Evolutionary conservation across 352 stramenopile species (phyloP).

Genomic region (Thalassiosira mediterranea): DNA sequence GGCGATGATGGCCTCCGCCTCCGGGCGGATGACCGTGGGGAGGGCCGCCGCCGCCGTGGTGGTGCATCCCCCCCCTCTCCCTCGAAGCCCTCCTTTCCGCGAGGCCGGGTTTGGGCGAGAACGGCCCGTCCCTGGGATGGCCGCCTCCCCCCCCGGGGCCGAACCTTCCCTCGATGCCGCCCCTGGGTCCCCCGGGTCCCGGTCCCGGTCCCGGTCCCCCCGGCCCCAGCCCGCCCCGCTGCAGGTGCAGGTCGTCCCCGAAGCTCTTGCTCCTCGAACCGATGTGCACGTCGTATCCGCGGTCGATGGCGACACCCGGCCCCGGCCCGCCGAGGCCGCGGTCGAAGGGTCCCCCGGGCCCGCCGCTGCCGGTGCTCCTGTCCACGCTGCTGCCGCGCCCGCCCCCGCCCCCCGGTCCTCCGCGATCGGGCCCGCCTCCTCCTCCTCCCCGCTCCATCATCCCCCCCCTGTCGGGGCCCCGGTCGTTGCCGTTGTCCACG

Average conservation of each 20-base stretch:
- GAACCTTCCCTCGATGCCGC: not conserved
- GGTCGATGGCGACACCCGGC: no score
- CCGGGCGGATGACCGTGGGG: no score
- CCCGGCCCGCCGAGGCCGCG: not conserved
- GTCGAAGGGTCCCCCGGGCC: constrained; percentile 5
- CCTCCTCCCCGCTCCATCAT: constrained; percentile 1
- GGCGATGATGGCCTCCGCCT: no score
- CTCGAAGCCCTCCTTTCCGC: no score
- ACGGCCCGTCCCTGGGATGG: not conserved
- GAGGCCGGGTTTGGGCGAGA: not conserved
- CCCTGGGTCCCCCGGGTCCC: not conserved
- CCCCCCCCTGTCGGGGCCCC: no score
- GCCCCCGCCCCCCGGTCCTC: not conserved
- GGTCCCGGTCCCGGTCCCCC: not conserved
- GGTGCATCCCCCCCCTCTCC: no score
- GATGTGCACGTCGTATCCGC: constrained; percentile 13
- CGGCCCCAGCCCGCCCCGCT: not conserved
- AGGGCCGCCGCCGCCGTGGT: no score
- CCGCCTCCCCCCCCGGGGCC: not conserved
- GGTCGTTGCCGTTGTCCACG: no score
- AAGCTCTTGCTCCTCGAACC: constrained; percentile 26
- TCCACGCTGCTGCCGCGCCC: not conserved
- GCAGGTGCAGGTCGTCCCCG: constrained; percentile 9
- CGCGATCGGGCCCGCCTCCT: no score
- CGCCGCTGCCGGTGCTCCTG: not conserved